A percentile compares a stretch with the other conserved stretches of the same genome.
phyloP scores from a whole-genome alignment of 371 early-diverging fungal species.

The Mucor sp. region DNA sequence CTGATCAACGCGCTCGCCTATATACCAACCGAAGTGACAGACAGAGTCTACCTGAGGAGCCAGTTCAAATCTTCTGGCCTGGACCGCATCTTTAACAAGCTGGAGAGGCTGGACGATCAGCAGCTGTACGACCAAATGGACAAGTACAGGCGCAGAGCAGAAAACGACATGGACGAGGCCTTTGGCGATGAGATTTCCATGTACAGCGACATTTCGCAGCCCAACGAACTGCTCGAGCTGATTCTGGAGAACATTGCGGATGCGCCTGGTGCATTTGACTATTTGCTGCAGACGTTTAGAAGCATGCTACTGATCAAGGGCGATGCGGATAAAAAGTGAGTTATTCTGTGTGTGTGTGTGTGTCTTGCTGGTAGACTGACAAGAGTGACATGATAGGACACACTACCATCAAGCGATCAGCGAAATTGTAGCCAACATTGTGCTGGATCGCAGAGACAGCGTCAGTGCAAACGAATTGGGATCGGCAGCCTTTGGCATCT shows the following conservation, averaged over 20 bases:
- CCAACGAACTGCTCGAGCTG: slow-evolving; percentile 68
- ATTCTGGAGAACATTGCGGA: slow-evolving; percentile 60
- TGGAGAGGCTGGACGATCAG: slow-evolving; percentile 62
- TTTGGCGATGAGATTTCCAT: slow-evolving; percentile 43
- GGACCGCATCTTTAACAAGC: slow-evolving; percentile 53
- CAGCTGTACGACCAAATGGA: slow-evolving; percentile 70
- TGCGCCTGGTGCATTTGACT: slow-evolving; percentile 60
- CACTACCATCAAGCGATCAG: slow-evolving; percentile 82
- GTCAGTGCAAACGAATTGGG: slow-evolving; percentile 54
- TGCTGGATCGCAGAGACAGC: slow-evolving; percentile 70
- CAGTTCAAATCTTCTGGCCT: slow-evolving; percentile 71
- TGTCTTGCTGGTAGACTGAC: not conserved
- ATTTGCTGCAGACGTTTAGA: slow-evolving; percentile 69
- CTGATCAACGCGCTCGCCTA: slow-evolving; percentile 74
- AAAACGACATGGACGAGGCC: slow-evolving; percentile 56
- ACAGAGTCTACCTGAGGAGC: slow-evolving; percentile 70
- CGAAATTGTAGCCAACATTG: slow-evolving; percentile 76
- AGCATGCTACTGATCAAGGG: slow-evolving; percentile 74
- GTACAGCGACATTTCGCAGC: slow-evolving; percentile 55
- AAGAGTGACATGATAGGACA: slow-evolving; percentile 28
- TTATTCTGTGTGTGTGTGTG: not conserved
- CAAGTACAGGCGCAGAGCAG: slow-evolving; percentile 70
- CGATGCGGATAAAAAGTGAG: slow-evolving; percentile 48
- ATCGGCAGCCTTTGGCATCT: slow-evolving; percentile 28
- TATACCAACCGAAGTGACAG: slow-evolving; percentile 71